Evolutionary conservation across 257 asterid genomes (phyloP), one percentile per base, ranked within the genome.

Genomic region (Solanum stenotomum): DNA sequence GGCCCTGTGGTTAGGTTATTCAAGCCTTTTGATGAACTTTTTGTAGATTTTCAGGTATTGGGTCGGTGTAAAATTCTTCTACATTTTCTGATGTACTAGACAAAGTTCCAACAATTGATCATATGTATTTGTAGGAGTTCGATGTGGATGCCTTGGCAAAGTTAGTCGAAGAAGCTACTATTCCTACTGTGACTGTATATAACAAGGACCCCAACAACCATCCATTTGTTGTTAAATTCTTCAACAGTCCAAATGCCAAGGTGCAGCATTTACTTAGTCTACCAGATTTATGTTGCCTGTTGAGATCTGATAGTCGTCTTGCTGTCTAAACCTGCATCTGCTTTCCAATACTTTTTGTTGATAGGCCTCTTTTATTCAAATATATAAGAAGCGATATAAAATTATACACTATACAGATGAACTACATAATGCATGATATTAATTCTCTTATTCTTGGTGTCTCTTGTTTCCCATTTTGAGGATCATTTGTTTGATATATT

Each of bases 21-120:
- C 90, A 96, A 95, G 93, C 99, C 98, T 70, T 96, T 96, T 76
- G 99, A 96, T 93, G 99, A 96, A 87, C 98, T 95, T 89, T 90
- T 95, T 86, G 94, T 92, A 20, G 98, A 96, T 90, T 92, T 90
- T 84, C 92, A 95, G 98, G 99, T 94, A 92, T 35, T 20, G 25
- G 12, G 18, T 42, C 11, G 34, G 79, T 40, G 27, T 75, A 25
- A 71, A 59, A 59, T 67, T 31, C 23, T 37, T 38, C 12, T 59
- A 23, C 82, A 38, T 72, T 82, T 82, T 90, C 88, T 63, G 59
- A 67, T 29, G 76, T 82, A 56, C 81, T 88, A 49, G 23, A 81
- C 87, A 65, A 67, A 25, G 79, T 49, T 82, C 86, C 72, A 87
- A 82, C 89, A 75, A 27, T 42, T 86, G 86, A 65, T 42, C 37